These are phyloP conservation scores for Yarrowia bubula DNA, from an alignment of 805 yeast genomes.

Conservation along the genomic window DNA sequence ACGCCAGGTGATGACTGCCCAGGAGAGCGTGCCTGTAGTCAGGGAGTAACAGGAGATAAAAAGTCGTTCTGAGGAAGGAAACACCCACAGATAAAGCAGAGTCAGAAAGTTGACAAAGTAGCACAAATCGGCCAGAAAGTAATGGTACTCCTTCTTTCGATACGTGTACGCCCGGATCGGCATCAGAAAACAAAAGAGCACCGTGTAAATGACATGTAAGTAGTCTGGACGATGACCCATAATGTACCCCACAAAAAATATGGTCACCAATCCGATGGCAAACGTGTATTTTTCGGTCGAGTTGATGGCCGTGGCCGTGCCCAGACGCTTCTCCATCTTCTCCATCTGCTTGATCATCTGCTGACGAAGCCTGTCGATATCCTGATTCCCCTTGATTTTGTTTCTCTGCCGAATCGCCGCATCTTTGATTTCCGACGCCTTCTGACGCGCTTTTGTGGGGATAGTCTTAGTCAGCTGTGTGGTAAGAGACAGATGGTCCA, in stretches of 20 bases:
- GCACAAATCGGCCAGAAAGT: conserved; percentile 88
- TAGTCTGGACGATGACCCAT: conserved; percentile 75
- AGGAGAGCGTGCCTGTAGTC: conserved; percentile 82
- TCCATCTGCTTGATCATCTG: conserved; percentile 36
- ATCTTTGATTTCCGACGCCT: conserved; percentile 24
- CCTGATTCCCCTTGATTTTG: conserved; percentile 33
- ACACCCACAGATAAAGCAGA: conserved; percentile 73
- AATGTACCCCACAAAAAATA: conserved; percentile 69
- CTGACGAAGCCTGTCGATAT: conserved; percentile 37
- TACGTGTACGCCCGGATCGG: conserved; percentile 84
- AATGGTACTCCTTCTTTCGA: conserved; percentile 75
- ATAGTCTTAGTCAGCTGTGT: conserved; percentile 23
- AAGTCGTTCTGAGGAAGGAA: conserved; percentile 68
- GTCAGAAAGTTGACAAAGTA: conserved; percentile 79
- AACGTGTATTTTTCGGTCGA: conserved; percentile 77
- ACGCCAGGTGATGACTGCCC: conserved; percentile 95
- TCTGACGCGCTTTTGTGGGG: conserved; percentile 17
- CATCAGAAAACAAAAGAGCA: conserved; percentile 58
- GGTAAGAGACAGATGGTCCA: conserved; percentile 17
- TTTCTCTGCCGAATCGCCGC: conserved; percentile 23
- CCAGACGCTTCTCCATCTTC: conserved; percentile 37
- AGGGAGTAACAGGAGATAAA: conserved; percentile 84
- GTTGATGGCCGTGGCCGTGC: conserved; percentile 34
- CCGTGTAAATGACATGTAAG: conserved; percentile 75
- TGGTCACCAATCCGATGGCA: conserved; percentile 63